Evolutionary conservation across 306 rosid species (phyloP).

Genomic region (Delonix regia): DNA sequence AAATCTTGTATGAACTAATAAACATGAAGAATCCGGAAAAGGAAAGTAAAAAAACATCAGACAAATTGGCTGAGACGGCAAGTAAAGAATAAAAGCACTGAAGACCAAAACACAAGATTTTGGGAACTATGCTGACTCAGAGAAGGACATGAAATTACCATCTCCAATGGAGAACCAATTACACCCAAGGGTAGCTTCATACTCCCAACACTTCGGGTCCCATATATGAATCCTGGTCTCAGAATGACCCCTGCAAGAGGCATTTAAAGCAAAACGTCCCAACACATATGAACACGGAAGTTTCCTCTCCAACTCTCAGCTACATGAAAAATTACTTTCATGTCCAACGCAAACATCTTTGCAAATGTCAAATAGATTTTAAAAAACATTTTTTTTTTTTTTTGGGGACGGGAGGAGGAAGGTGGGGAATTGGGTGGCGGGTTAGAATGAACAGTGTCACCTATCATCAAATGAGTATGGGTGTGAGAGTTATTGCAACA

Average conservation of each 20-base stretch:
- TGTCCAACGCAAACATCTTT: conserved; percentile 14
- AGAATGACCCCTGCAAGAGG: conserved; percentile 80
- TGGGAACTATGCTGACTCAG: not conserved
- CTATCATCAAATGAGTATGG: conserved; percentile 7
- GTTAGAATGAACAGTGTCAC: conserved; percentile 1
- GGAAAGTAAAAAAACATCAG: not conserved
- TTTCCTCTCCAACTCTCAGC: not conserved
- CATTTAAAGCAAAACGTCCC: conserved; percentile 26
- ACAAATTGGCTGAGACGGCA: not conserved
- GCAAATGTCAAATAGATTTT: not conserved
- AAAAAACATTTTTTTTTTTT: too few relatives aligned
- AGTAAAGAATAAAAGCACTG: not conserved
- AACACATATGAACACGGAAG: not conserved
- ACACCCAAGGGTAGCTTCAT: conserved; percentile 80
- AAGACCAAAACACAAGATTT: not conserved
- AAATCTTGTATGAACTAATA: conserved; percentile 21
- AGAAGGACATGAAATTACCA: conserved; percentile 59
- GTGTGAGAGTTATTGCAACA: not conserved
- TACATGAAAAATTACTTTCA: conserved; percentile 12
- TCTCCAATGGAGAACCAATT: conserved; percentile 87
- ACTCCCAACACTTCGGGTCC: conserved; percentile 87
- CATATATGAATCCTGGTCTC: conserved; percentile 96
- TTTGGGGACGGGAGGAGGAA: too few relatives aligned
- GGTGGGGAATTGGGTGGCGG: too few relatives aligned
- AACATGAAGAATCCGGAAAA: conserved; percentile 11